phyloP scores from a whole-genome alignment of 2,329 filamentous ascomycete genomes.

The Fusarium hostae region DNA sequence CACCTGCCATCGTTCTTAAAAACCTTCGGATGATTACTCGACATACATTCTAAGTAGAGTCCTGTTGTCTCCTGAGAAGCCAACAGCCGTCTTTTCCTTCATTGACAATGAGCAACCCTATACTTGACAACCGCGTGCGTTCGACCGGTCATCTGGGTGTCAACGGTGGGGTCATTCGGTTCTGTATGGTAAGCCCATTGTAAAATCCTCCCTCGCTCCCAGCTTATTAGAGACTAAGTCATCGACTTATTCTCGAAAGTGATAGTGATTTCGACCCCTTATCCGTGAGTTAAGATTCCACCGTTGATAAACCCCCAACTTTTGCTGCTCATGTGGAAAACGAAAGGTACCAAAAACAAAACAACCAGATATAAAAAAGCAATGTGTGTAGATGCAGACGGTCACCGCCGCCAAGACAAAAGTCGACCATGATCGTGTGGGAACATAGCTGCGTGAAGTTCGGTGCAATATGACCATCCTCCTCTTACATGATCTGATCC shows the following conservation, averaged over 20 bases:
- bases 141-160: constrained; percentile 28
- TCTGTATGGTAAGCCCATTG: constrained; percentile 34
- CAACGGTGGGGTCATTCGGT: constrained; percentile 24
- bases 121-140: constrained; percentile 20
- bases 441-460: constrained; percentile 13
- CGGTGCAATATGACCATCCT: constrained; percentile 18
- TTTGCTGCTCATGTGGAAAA: constrained; percentile 41
- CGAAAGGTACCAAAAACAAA: constrained; percentile 35
- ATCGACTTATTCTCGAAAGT: constrained; percentile 36
- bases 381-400: constrained; percentile 4
- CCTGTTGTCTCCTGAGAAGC: constrained; percentile 33
- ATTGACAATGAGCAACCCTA: constrained; percentile 39
- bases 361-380: constrained; percentile 38
- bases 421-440: constrained; percentile 13
- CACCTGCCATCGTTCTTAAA: constrained; percentile 42
- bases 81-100: constrained; percentile 26
- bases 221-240: constrained; percentile 38
- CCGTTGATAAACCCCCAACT: constrained; percentile 41
- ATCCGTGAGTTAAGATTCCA: constrained; percentile 34
- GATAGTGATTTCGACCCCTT: constrained; percentile 35
- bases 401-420: constrained; percentile 14
- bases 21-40: constrained; percentile 47
- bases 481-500: constrained; percentile 91
- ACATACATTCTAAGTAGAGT: constrained; percentile 48
- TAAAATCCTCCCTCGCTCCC: constrained; percentile 26